Base-by-base conservation (phyloP, 495 filamentous ascomycete species). In the Penicillium mononematosum region DNA sequence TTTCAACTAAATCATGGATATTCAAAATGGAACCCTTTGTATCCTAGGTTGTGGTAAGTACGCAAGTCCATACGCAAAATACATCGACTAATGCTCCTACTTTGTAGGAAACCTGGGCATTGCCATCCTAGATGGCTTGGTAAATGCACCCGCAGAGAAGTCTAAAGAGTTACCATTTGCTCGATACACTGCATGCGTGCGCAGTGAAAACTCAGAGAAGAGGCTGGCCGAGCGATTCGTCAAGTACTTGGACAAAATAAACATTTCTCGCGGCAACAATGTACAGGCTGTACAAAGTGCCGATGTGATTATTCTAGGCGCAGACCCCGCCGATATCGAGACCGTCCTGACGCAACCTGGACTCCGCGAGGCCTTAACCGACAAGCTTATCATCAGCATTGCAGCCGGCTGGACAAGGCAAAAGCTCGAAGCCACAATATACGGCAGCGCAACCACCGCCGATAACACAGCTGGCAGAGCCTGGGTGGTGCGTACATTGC, bases 311-410 rank as follows among this genome's bases (percentile, higher is more conserved):
- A 67, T 77, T 6, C 60, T 77, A 2, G 72, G 64, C 19, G 52
- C 70, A 16, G 70, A 74, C 34, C 75, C 75, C 0, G 53, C 59
- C 20, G 66, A 70, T 11, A 65, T 75, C 19, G 49, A 65, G n/a
- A 45, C 27, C 1, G 62, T 65, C 3, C 42, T 77, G 12, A 59
- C 56, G 14, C 58, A 71, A 50, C 53, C 63, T 0, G 65, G 59
- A 0, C 38, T 75, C 14, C 46, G 52, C 8, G 61, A 68, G 5
- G 69, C 68, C 8, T 36, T 76, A 2, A 8, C 45, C 1, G 24
- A 53, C 1, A 77, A 75, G 38, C 61, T 77, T 24, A 41, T 77
- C 6, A 75, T 77, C 58, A 77, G 75, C 58, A 73, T 77, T 10
- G 73, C 69, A n/a, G 75, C 75, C 3, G 75, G 73, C 12, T 75